Conservation (phyloP, 495 filamentous ascomycete species). For the Bacidia gigantensis region DNA sequence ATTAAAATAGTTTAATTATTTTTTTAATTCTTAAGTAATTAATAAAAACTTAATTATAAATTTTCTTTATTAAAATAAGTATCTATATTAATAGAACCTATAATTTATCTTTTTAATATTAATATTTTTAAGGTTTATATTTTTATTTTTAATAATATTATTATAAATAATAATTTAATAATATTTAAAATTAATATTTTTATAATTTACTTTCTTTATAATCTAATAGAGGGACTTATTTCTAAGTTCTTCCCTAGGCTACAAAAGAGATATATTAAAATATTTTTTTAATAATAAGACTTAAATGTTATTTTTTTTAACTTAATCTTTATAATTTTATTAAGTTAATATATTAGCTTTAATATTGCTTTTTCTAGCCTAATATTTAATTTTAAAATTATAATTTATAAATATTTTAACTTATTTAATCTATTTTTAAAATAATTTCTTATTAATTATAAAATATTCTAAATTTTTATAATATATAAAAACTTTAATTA, state of each 20-base stretch:
- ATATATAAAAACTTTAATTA: constrained; percentile 2
- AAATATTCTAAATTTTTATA: neutral
- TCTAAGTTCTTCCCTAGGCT: no score
- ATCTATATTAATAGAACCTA: no score
- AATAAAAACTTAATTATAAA: neutral
- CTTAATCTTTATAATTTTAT: no score
- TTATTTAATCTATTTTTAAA: neutral
- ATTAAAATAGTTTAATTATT: constrained; percentile 1
- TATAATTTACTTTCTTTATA: no score
- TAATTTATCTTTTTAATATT: neutral
- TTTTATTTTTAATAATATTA: constrained; percentile 7
- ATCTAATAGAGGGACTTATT: no score
- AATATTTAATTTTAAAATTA: neutral
- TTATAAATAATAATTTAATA: constrained; percentile 6
- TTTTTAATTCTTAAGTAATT: constrained; percentile 4
- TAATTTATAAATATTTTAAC: constrained; percentile 1
- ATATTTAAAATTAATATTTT: neutral
- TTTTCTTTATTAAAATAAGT: no score
- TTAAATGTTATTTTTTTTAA: no score
- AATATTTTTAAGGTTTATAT: constrained; percentile 5
- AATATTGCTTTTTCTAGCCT: no score
- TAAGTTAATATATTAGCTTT: no score
- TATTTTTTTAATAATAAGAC: no score
- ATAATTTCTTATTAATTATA: neutral
- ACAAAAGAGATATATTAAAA: no score